Evolutionary conservation across 2,329 filamentous ascomycete genomes (phyloP), one percentile per base, ranked within the genome.

Genomic region (Sporothrix euskadiensis): DNA sequence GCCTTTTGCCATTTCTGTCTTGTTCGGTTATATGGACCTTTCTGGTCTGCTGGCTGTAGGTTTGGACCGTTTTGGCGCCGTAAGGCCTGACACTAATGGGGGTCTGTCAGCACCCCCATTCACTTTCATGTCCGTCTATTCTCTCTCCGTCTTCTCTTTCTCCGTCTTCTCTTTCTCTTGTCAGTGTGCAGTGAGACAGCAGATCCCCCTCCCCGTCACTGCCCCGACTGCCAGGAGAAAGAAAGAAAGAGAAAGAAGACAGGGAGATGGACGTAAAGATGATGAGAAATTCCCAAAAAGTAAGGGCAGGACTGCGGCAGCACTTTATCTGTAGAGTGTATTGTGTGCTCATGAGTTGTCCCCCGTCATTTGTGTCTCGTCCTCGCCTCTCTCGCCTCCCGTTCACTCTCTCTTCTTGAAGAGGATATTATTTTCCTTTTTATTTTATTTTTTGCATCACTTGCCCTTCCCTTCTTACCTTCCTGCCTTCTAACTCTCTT

Each of bases 31-130:
- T 54, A 52, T 71, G 56, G 69, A 39, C 69, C 56, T 52, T 71
- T 63, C 12, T 63, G 54, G 41, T 54, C 57, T 65, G 65, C 32
- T n/a, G 39, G 54, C 39, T 10, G n/a, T n/a, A 41, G 32, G 35
- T 47, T 54, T 69, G 66, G 49, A 32, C 66, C 66, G 66, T 56
- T 68, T 35, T 52, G 44, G 65, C 44, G 44, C 44, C 22, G 12
- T 19, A n/a, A 35, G 26, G 30, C 2, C 41, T 52, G 63, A 30
- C 22, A 39, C 16, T 32, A 69, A n/a, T 63, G 49, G 63, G 54
- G 30, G 49, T 61, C 44, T 74, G 66, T 65, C 56, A 74, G 56
- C 71, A 63, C 65, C 73, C 47, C 52, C 10, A 9, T 47, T 66
- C 22, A 7, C 26, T 32, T 44, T 52, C 26, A 4, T 39, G 44